phyloP scores from a whole-genome alignment of 768 basidiomycete species.

The Cystobasidium onofrii region DNA sequence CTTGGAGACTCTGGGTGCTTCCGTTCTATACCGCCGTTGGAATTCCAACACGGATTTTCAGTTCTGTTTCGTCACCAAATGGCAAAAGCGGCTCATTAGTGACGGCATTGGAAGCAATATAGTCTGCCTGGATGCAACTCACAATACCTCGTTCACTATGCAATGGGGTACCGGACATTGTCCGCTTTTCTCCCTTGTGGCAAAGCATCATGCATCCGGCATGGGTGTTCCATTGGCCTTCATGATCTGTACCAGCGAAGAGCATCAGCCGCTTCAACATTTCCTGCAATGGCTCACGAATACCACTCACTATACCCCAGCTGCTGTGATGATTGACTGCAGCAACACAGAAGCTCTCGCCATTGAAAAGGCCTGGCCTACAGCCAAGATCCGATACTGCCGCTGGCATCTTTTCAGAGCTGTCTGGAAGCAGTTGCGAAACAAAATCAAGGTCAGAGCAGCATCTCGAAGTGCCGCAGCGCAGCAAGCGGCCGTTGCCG shows the following conservation, averaged over 20 bases:
- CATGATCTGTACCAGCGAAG: neutral
- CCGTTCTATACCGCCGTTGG: slow-evolving; percentile 1
- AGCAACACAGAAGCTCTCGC: slow-evolving; percentile 6
- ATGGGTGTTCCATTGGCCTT: neutral
- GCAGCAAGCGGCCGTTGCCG: neutral
- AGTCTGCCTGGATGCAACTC: slow-evolving; percentile 3
- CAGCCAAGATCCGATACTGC: neutral
- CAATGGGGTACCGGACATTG: neutral
- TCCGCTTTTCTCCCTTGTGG: neutral
- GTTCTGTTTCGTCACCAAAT: neutral
- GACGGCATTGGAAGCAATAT: neutral
- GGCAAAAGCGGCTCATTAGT: neutral
- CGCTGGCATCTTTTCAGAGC: neutral
- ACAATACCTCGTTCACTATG: slow-evolving; percentile 16
- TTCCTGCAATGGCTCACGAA: neutral
- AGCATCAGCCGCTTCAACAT: neutral
- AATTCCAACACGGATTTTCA: neutral
- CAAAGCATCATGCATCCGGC: neutral
- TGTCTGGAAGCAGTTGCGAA: neutral
- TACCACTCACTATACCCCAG: neutral
- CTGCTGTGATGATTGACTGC: neutral
- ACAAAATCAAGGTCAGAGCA: neutral
- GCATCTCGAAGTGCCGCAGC: neutral
- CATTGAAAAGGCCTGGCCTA: neutral
- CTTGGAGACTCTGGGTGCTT: too few species aligned